Percentiles rank a stretch among this genome's conserved stretches.
phyloP scores from a whole-genome alignment of 2,329 filamentous ascomycete species.

The Onygenales sp. region DNA sequence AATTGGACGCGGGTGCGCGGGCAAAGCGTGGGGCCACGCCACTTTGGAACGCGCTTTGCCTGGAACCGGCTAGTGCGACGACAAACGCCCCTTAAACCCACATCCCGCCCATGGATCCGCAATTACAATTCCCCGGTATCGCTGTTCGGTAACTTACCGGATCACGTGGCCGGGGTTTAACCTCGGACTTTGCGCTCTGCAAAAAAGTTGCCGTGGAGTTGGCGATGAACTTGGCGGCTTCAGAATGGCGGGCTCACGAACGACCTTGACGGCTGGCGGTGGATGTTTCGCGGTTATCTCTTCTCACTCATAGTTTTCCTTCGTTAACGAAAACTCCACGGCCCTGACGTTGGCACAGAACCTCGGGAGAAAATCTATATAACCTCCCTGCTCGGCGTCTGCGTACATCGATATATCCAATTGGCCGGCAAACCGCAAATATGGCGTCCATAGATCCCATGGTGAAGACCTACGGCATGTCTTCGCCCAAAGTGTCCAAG shows the following conservation, averaged over 20 bases:
- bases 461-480: constrained; percentile 16
- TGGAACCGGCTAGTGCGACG: not conserved
- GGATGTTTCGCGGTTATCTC: not conserved
- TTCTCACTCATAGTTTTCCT: not conserved
- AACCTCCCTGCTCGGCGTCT: too few species aligned
- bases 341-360: too few species aligned
- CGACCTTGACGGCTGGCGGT: not conserved
- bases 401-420: not conserved
- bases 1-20: not conserved
- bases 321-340: too few species aligned
- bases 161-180: not conserved
- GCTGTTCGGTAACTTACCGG: not conserved
- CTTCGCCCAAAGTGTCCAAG: constrained; percentile 44
- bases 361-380: too few species aligned
- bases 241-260: not conserved
- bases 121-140: not conserved
- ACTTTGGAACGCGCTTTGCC: not conserved
- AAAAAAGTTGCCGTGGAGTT: not conserved
- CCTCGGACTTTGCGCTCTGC: not conserved
- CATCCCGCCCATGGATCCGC: not conserved
- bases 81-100: not conserved
- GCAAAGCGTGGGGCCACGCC: not conserved
- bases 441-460: constrained; percentile 30
- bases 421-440: not conserved
- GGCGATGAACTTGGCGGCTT: not conserved